Evolutionary conservation across 352 stramenopile species (phyloP), one percentile per base, ranked within the genome.

Genomic region (Globisporangium irregulare): DNA sequence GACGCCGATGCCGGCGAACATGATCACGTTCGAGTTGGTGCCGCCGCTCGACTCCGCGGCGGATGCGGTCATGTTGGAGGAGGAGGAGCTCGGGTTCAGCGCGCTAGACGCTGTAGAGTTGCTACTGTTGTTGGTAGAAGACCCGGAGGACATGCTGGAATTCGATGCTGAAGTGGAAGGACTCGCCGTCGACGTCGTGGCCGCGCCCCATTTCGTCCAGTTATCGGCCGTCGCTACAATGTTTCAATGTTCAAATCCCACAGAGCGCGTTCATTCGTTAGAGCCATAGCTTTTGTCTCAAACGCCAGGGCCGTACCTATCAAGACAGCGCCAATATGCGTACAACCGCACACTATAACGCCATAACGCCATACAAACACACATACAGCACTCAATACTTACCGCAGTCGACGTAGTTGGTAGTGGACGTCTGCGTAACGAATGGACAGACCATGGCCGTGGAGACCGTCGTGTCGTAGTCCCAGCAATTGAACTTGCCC

Each of bases 321-420:
- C 14, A 50, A 50, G 41, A 50, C 41, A 50, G 41, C 4, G 38
- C 38, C 12, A 46, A 46, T 18, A 15, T 46, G 38, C 38, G 41
- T 20, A 50, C 15, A 20, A 50, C 36, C 36, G 36, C 36, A 20
- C 41, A n/a, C 41, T 15, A 50, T 20, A 50, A n/a, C 14, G 34
- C 29, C 36, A 43, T 43, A 50, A n/a, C 14, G 34, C 29, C 36
- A 43, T 43, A 68, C 54, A 63, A 3, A 32, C 4, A 48, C 12
- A 48, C 1, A 55, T 15, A 55, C n/a, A 50, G 29, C 3, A 67
- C 22, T 12, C 3, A 34, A 3, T 5, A 88, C 83, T 70, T 81
- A 91, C 83, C 85, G 75, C 84, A 92, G 67, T 92, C 84, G 29
- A 69, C 46, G 62, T 90, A 90, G 64, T 82, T 78, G 36, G 41